Evolutionary conservation across 139 green algal genomes (phyloP), one percentile per base, ranked within the genome.

Genomic region (Ettlia oleoabundans): DNA sequence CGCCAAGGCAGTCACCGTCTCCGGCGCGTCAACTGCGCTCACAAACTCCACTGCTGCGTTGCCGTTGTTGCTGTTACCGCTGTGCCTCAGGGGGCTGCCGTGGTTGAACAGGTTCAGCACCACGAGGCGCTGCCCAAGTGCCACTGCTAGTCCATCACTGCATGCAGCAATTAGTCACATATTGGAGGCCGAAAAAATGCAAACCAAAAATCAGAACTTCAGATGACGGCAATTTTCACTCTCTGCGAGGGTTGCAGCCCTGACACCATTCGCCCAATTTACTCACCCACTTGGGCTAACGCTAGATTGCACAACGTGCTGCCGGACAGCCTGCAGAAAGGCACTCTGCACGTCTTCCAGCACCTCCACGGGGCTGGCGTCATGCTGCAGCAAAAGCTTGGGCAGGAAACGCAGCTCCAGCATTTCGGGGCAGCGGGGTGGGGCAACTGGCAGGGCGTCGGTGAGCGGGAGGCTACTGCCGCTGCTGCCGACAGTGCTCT

Each of bases 371-470:
- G 75, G 67, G 62, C 76, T 83, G 68, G 61, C 64, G 51, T 88
- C 82, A 33, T 88, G 81, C 52, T 86, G 82, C n/a, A 85, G 79
- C n/a, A 86, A 42, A 33, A 88, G 43, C 37, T 86, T 83, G 9
- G 78, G 37, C 43, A 85, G 41, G 71, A 75, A 85, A 4, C 28
- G 3, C 10, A 84, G 42, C 55, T 15, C 18, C 5, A 65, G 18
- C 55, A 65, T 65, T 15, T 5, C 21, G 55, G 55, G 55, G 21
- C 55, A 65, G 55, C 55, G 18, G 18, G n/a, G n/a, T n/a, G n/a
- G n/a, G n/a, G n/a, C n/a, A n/a, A n/a, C n/a, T n/a, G n/a, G n/a
- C n/a, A n/a, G n/a, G n/a, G n/a, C n/a, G n/a, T n/a, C n/a, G n/a
- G n/a, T n/a, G n/a, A n/a, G n/a, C n/a, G n/a, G n/a, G n/a, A n/a